phyloP scores from a whole-genome alignment of 2,329 filamentous ascomycete genomes.

The Ophiocordyceps robertsii region DNA sequence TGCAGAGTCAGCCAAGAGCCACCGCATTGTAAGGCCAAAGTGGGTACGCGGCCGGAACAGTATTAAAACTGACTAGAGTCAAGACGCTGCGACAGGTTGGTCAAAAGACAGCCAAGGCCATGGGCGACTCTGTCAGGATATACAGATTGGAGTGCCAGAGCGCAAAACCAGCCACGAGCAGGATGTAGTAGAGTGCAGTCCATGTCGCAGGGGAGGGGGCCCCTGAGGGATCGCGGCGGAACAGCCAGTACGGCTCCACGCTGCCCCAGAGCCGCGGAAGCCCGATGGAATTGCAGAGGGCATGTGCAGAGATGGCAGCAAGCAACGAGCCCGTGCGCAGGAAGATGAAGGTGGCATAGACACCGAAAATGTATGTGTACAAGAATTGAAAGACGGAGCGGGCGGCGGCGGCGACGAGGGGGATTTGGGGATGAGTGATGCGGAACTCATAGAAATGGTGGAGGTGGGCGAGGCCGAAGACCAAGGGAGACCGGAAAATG shows the following conservation, averaged over 20 bases:
- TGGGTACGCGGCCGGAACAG: no score
- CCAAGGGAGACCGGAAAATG: constrained; percentile 70
- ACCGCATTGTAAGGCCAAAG: no score
- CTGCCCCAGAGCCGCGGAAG: constrained; percentile 75
- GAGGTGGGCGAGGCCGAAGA: constrained; percentile 86
- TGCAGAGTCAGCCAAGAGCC: no score
- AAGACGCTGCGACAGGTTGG: neutral
- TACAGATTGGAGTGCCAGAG: constrained; percentile 62
- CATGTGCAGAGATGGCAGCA: constrained; percentile 63
- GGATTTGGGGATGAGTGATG: constrained; percentile 60
- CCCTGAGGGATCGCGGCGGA: neutral
- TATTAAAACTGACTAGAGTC: neutral
- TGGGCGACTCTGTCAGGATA: constrained; percentile 46
- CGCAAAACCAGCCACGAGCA: constrained; percentile 59
- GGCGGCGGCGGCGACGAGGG: constrained; percentile 47
- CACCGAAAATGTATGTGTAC: constrained; percentile 88
- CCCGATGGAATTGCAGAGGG: constrained; percentile 88
- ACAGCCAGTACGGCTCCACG: constrained; percentile 40
- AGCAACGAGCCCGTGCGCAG: constrained; percentile 72
- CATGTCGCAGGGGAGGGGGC: constrained; percentile 28
- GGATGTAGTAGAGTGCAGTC: constrained; percentile 66
- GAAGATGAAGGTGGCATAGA: constrained; percentile 82
- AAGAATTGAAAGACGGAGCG: constrained; percentile 72
- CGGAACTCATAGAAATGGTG: constrained; percentile 96
- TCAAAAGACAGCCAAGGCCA: constrained; percentile 16